A percentile compares a stretch with the other conserved stretches of the same genome.
phyloP scores from a whole-genome alignment of 441 rosid genomes.

The Melastoma candidum region DNA sequence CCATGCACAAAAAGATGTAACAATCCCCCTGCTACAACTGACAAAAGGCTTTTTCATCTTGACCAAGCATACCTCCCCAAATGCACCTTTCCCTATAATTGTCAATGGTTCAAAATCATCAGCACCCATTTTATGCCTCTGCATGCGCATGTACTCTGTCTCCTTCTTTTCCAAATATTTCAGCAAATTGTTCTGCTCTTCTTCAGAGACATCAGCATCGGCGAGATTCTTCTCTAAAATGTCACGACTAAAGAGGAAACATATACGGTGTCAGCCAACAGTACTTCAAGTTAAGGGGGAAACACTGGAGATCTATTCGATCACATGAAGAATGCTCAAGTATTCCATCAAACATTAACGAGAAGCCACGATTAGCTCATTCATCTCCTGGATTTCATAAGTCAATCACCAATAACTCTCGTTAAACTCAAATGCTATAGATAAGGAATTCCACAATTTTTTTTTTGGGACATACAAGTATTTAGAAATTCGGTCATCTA shows the following conservation, averaged over 20 bases:
- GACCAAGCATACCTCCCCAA: slow-evolving; percentile 60
- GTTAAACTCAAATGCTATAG: too few species aligned
- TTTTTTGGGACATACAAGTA: too few species aligned
- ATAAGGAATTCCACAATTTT: too few species aligned
- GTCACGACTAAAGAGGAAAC: slow-evolving; percentile 49
- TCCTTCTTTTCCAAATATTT: slow-evolving; percentile 87
- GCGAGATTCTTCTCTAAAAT: slow-evolving; percentile 86
- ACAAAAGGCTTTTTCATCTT: neutral
- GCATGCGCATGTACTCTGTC: slow-evolving; percentile 92
- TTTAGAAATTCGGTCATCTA: neutral
- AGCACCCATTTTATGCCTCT: slow-evolving; percentile 95
- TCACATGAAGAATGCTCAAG: too few species aligned
- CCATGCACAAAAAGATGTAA: too few species aligned
- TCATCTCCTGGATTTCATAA: too few species aligned
- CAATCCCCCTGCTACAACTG: too few species aligned
- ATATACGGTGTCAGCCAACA: neutral
- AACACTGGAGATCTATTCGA: too few species aligned
- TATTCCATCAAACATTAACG: too few species aligned
- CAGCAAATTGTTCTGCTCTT: slow-evolving; percentile 70
- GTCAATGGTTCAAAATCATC: slow-evolving; percentile 97
- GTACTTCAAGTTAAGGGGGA: too few species aligned
- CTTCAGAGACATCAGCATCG: slow-evolving; percentile 35
- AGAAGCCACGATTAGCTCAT: too few species aligned
- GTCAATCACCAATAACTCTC: too few species aligned
- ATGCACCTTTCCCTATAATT: slow-evolving; percentile 97